Percentiles rank a stretch among this genome's conserved stretches.
Evolutionary conservation across 192 early-diverging fungal genomes (phyloP).

Genomic region (Coemansia sp.): DNA sequence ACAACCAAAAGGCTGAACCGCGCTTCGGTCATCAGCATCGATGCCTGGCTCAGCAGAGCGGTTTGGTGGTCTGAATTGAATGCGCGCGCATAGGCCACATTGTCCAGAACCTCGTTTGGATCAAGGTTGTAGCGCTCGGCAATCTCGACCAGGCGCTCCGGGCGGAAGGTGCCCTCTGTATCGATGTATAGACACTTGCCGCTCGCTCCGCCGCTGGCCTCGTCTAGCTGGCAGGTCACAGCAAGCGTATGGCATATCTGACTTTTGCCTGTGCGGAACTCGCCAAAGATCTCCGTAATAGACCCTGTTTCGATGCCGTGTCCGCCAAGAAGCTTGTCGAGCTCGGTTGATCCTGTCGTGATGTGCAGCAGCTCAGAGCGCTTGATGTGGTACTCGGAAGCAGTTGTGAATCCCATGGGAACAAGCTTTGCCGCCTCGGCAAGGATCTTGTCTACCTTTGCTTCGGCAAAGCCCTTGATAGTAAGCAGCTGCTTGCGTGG

Average conservation of each 20-base stretch:
- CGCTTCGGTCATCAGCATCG: conserved; percentile 86
- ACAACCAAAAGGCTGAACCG: conserved; percentile 84
- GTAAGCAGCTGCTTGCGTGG: conserved; percentile 80
- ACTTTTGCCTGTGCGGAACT: conserved; percentile 97
- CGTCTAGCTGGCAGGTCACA: conserved; percentile 92
- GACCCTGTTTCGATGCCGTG: conserved; percentile 91
- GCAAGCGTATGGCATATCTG: conserved; percentile 95
- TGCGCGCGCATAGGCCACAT: conserved; percentile 90
- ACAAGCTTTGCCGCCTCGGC: conserved; percentile 88
- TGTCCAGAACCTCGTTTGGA: conserved; percentile 85
- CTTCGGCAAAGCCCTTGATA: conserved; percentile 94
- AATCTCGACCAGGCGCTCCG: conserved; percentile 79
- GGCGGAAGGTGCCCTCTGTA: conserved; percentile 95
- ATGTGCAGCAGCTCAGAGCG: conserved; percentile 78
- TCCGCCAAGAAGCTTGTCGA: conserved; percentile 90
- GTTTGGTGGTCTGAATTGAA: conserved; percentile 96
- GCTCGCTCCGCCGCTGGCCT: conserved; percentile 84
- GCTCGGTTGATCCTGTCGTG: conserved; percentile 84
- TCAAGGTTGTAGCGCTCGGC: conserved; percentile 81
- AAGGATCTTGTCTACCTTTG: conserved; percentile 93
- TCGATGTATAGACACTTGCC: conserved; percentile 97
- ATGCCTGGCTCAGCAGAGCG: conserved; percentile 76
- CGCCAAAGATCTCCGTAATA: conserved; percentile 97
- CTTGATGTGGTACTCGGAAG: conserved; percentile 83
- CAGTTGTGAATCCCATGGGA: conserved; percentile 94